Evolutionary conservation across 2,329 filamentous ascomycete species (phyloP).

Genomic region (Annulohypoxylon truncatum): DNA sequence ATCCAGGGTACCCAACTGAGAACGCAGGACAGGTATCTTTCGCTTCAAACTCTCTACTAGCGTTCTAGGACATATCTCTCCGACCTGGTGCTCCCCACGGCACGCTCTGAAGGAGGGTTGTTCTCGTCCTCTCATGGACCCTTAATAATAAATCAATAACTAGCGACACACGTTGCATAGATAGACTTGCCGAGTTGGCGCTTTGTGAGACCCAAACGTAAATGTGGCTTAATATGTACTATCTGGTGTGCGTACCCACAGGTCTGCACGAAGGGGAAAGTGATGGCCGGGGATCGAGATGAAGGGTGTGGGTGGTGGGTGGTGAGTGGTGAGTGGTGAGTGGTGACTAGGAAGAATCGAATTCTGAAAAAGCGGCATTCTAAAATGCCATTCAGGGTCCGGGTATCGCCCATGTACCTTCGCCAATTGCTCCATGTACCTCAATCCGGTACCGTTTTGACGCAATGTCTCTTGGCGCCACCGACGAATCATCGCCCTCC

Average conservation of each 20-base stretch:
- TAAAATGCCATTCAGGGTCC: slow-evolving; percentile 45
- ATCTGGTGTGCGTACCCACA: slow-evolving; percentile 22
- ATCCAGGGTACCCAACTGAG: slow-evolving; percentile 2
- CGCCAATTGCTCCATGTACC: slow-evolving; percentile 32
- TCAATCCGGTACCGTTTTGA: slow-evolving; percentile 18
- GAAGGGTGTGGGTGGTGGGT: slow-evolving; percentile 25
- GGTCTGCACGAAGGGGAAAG: slow-evolving; percentile 32
- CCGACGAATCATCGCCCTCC: slow-evolving; percentile 22
- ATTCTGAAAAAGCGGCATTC: slow-evolving; percentile 47
- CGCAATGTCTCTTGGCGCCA: slow-evolving; percentile 24
- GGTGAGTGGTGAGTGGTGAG: slow-evolving; percentile 28
- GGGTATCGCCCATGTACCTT: slow-evolving; percentile 41
- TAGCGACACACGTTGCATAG: slow-evolving; percentile 19
- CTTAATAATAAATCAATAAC: slow-evolving; percentile 31
- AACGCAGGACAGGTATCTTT: background rate
- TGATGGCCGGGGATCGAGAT: slow-evolving; percentile 48
- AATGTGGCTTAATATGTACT: slow-evolving; percentile 37
- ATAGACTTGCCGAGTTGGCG: slow-evolving; percentile 37
- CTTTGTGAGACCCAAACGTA: slow-evolving; percentile 28
- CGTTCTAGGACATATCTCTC: background rate
- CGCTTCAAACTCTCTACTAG: background rate
- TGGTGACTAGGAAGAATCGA: slow-evolving; percentile 41
- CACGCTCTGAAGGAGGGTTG: slow-evolving; percentile 2
- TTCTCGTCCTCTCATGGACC: slow-evolving; percentile 8
- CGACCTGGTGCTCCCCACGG: slow-evolving; percentile 8